A percentile compares a stretch with the other conserved stretches of the same genome.
These are phyloP conservation scores for Colletotrichum tofieldiae DNA, from an alignment of 2,329 filamentous ascomycete genomes.

Conservation along the genomic window DNA sequence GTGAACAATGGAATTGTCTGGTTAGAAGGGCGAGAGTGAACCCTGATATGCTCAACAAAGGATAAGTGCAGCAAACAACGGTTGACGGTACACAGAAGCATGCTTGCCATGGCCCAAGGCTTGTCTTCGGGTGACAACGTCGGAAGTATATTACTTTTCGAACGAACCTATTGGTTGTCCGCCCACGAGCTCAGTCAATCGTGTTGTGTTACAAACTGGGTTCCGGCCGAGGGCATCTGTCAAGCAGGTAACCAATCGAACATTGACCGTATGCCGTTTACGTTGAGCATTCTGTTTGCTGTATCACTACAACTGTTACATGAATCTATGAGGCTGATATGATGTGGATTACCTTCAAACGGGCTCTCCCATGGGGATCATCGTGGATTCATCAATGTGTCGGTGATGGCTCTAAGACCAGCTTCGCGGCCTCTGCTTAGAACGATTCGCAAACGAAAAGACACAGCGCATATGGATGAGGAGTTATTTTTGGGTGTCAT, in stretches of 20 bases:
- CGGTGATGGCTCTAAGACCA: background rate
- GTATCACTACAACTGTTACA: background rate
- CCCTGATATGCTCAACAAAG: background rate
- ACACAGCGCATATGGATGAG: no score
- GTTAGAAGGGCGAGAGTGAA: background rate
- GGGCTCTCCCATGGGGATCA: no score
- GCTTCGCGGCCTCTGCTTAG: background rate
- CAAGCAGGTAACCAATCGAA: background rate
- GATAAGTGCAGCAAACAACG: slow-evolving; percentile 9
- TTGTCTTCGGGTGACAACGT: background rate
- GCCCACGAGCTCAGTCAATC: background rate
- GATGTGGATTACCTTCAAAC: no score
- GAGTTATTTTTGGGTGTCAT: background rate
- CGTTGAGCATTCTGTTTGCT: background rate
- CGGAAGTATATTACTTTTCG: background rate
- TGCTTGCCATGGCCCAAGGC: background rate
- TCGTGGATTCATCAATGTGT: background rate
- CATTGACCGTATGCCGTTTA: background rate
- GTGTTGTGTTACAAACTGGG: background rate
- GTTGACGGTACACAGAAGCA: background rate
- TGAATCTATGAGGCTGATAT: no score
- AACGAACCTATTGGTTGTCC: background rate
- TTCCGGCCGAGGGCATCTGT: background rate
- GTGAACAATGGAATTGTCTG: background rate
- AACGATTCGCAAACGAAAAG: background rate